Evolutionary conservation across 148 eudicot species (phyloP).

Genomic region (Camellia granthamiana): DNA sequence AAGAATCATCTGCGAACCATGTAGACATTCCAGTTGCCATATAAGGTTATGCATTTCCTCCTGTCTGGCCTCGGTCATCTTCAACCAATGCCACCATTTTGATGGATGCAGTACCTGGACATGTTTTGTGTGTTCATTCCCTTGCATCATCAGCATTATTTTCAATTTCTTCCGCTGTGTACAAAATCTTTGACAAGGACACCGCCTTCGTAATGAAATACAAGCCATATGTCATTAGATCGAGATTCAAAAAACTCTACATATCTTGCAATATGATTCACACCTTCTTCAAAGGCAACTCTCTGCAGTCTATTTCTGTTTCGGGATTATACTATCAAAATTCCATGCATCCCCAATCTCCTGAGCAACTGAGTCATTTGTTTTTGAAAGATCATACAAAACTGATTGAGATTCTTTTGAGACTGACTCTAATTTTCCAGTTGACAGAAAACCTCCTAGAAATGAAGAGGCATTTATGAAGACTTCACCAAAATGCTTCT

Average conservation of each 20-base stretch:
- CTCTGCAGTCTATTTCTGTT: conserved; percentile 30
- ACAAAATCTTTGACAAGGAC: conserved; percentile 91
- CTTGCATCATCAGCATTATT: conserved; percentile 38
- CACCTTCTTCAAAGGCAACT: conserved; percentile 63
- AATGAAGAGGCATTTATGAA: conserved; percentile 73
- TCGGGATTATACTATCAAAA: conserved; percentile 28
- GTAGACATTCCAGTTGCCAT: conserved; percentile 72
- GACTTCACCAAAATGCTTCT: conserved; percentile 92
- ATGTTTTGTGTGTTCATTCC: conserved; percentile 49
- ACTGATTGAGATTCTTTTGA: conserved; percentile 22
- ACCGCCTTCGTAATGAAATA: conserved; percentile 89
- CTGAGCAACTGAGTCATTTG: conserved; percentile 29
- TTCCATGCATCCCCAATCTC: conserved; percentile 35
- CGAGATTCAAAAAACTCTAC: conserved; percentile 92
- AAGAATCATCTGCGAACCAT: neutral
- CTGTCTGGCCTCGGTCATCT: conserved; percentile 80
- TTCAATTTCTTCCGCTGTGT: conserved; percentile 67
- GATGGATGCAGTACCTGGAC: conserved; percentile 82
- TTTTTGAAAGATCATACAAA: conserved; percentile 28
- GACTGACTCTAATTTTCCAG: conserved; percentile 32
- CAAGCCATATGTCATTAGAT: conserved; percentile 96
- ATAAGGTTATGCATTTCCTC: conserved; percentile 73
- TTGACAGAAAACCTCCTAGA: conserved; percentile 35
- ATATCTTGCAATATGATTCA: conserved; percentile 92
- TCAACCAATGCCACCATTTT: conserved; percentile 98